These are phyloP conservation scores for Albizia julibrissin DNA, from an alignment of 306 rosid species.

Conservation along the genomic window DNA sequence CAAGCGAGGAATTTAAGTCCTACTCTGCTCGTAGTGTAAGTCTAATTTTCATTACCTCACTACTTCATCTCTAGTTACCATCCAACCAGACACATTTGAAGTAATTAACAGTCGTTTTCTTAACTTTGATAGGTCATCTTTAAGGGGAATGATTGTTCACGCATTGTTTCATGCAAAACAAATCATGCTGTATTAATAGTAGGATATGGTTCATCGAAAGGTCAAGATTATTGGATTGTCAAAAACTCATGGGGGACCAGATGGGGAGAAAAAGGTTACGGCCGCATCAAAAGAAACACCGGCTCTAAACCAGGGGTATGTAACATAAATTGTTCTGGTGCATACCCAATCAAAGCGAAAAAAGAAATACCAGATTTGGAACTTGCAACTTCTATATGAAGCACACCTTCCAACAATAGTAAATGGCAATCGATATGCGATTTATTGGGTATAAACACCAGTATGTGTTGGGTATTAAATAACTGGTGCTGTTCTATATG, in stretches of 20 bases:
- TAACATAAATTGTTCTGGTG: slow-evolving; percentile 54
- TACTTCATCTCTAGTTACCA: no score
- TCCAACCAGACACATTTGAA: no score
- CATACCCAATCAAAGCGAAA: slow-evolving; percentile 45
- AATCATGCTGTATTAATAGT: slow-evolving; percentile 52
- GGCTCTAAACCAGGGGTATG: slow-evolving; percentile 41
- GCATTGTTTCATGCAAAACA: slow-evolving; percentile 25
- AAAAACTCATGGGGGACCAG: not conserved
- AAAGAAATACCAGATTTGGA: no score
- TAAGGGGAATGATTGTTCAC: slow-evolving; percentile 28
- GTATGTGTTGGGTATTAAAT: no score
- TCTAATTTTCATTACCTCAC: not conserved
- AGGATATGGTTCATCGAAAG: slow-evolving; percentile 51
- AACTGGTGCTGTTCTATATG: not conserved
- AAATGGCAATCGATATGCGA: no score
- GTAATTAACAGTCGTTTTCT: no score
- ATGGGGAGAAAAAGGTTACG: slow-evolving; percentile 51
- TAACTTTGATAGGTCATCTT: not conserved
- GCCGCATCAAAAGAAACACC: slow-evolving; percentile 50
- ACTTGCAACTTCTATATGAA: no score
- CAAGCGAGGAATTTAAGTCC: slow-evolving; percentile 35
- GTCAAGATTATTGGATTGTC: slow-evolving; percentile 10
- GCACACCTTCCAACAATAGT: no score
- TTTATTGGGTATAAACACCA: no score
- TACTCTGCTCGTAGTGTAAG: slow-evolving; percentile 38